These are phyloP conservation scores for Lathyrus aphaca DNA, from an alignment of 306 rosid genomes.

Conservation along the genomic window DNA sequence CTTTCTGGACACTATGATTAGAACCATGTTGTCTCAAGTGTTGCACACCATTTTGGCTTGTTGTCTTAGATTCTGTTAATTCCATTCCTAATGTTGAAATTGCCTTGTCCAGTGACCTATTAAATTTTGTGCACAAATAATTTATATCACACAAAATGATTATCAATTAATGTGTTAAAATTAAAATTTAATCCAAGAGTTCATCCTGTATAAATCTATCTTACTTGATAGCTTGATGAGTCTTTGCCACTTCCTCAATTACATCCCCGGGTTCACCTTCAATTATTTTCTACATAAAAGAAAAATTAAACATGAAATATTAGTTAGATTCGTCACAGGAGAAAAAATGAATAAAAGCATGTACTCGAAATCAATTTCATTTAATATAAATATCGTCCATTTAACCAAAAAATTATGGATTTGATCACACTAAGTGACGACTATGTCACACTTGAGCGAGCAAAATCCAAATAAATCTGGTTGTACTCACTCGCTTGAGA, in stretches of 20 bases:
- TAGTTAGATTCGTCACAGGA: background rate
- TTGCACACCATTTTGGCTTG: slow-evolving; percentile 43
- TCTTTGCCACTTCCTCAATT: slow-evolving; percentile 71
- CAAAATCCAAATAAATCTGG: background rate
- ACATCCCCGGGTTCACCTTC: slow-evolving; percentile 62
- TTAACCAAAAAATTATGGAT: background rate
- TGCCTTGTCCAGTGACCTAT: slow-evolving; percentile 75
- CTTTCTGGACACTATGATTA: slow-evolving; percentile 48
- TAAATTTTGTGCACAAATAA: background rate
- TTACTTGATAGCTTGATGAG: slow-evolving; percentile 84
- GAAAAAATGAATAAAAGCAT: too few relatives aligned
- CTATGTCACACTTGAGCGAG: background rate
- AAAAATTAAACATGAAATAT: background rate
- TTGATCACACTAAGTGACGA: background rate
- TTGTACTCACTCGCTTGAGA: slow-evolving; percentile 52
- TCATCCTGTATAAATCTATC: slow-evolving; percentile 1
- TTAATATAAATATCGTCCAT: background rate
- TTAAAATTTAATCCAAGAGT: background rate
- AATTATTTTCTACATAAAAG: slow-evolving; percentile 57
- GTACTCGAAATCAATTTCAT: background rate
- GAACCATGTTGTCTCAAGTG: slow-evolving; percentile 28
- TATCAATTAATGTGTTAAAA: background rate
- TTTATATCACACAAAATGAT: background rate
- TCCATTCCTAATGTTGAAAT: slow-evolving; percentile 79
- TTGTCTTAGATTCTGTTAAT: slow-evolving; percentile 57